phyloP scores from a whole-genome alignment of 345 rosid species.

The Eucalyptus tenuipes region DNA sequence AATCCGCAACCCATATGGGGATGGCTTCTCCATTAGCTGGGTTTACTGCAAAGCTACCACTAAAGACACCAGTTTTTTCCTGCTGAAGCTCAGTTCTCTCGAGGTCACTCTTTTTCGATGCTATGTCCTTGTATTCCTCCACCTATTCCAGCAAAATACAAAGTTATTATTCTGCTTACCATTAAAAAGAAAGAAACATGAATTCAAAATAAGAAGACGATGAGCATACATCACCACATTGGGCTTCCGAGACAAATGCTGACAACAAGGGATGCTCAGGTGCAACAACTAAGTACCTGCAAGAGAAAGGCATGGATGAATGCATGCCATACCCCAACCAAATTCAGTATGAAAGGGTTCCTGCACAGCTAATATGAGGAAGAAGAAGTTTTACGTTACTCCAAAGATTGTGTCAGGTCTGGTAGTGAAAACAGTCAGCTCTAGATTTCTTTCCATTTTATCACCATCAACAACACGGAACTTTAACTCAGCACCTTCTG shows the following conservation, averaged over 20 bases:
- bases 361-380: background rate
- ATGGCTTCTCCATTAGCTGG: constrained; percentile 75
- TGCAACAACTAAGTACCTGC: constrained; percentile 89
- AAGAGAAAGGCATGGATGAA: background rate
- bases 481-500: constrained; percentile 78
- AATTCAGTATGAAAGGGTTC: background rate
- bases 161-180: background rate
- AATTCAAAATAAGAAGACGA: background rate
- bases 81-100: constrained; percentile 96
- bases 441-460: constrained; percentile 36
- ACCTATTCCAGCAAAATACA: constrained; percentile 29
- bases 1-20: constrained; percentile 93
- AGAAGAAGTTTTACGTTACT: constrained; percentile 50
- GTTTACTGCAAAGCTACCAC: constrained; percentile 76
- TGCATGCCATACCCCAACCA: background rate
- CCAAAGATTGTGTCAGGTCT: constrained; percentile 91
- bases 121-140: constrained; percentile 68
- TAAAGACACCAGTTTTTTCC: constrained; percentile 85
- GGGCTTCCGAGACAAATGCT: constrained; percentile 36
- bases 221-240: constrained; percentile 35
- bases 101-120: constrained; percentile 81
- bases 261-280: constrained; percentile 70
- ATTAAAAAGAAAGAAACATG: background rate
- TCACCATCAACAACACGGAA: constrained; percentile 46
- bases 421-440: constrained; percentile 69